phyloP scores from a whole-genome alignment of 148 eudicot genomes.

The Cornus suecica region DNA sequence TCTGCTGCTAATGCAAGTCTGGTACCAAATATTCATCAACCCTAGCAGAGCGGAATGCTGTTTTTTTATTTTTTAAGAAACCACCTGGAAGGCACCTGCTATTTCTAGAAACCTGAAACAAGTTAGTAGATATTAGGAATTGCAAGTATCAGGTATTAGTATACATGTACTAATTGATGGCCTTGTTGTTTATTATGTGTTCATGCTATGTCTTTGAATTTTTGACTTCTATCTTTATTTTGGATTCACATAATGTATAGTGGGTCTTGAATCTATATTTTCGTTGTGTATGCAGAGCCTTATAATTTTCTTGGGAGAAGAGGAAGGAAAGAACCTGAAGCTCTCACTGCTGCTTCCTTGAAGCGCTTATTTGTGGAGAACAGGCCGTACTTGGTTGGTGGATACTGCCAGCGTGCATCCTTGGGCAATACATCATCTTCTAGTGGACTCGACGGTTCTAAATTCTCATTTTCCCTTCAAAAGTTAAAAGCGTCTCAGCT shows the following conservation, averaged over 20 bases:
- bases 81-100: neutral
- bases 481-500: slow-evolving; percentile 32
- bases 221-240: neutral
- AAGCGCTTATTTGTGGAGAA: slow-evolving; percentile 87
- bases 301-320: slow-evolving; percentile 75
- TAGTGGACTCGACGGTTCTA: slow-evolving; percentile 33
- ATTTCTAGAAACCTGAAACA: neutral
- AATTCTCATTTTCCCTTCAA: slow-evolving; percentile 31
- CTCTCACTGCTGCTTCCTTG: slow-evolving; percentile 71
- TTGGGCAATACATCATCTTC: slow-evolving; percentile 31
- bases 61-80: neutral
- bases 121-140: neutral
- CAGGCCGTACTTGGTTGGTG: slow-evolving; percentile 82
- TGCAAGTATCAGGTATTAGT: neutral
- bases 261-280: slow-evolving; percentile 9
- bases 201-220: neutral
- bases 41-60: neutral
- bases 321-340: slow-evolving; percentile 88
- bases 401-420: slow-evolving; percentile 54
- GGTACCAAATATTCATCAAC: neutral
- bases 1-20: neutral
- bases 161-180: neutral
- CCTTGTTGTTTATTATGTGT: neutral
- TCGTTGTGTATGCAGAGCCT: slow-evolving; percentile 59
- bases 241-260: neutral